Evolutionary conservation across 345 rosid genomes (phyloP).

Genomic region (Salix purpurea): DNA sequence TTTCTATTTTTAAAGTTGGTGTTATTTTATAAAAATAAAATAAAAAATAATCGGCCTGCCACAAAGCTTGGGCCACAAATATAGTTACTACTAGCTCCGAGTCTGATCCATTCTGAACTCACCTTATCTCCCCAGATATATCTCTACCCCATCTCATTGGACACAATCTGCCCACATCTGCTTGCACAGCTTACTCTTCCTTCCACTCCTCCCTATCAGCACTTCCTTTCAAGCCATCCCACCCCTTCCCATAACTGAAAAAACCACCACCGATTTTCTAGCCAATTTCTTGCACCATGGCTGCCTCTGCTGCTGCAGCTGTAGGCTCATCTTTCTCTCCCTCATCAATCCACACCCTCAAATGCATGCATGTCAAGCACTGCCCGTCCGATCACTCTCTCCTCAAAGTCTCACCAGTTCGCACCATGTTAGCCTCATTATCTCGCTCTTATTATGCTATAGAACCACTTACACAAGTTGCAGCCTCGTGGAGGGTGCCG

Average conservation of each 20-base stretch:
- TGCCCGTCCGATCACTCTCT: slow-evolving; percentile 8
- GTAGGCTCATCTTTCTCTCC: slow-evolving; percentile 38
- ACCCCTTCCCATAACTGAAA: slow-evolving; percentile 7
- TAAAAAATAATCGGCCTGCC: too few species aligned
- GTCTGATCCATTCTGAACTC: slow-evolving; percentile 9
- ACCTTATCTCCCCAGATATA: slow-evolving; percentile 3
- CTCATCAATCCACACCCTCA: slow-evolving; percentile 36
- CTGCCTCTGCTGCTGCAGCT: slow-evolving; percentile 46
- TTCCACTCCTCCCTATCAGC: neutral
- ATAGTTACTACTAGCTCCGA: neutral
- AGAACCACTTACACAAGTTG: slow-evolving; percentile 6
- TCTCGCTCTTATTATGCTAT: slow-evolving; percentile 8
- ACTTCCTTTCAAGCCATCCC: neutral
- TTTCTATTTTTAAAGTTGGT: neutral
- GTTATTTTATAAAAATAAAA: too few species aligned
- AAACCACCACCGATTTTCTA: slow-evolving; percentile 13
- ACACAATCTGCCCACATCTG: slow-evolving; percentile 37
- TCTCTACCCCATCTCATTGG: slow-evolving; percentile 18
- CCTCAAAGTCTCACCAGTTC: slow-evolving; percentile 16
- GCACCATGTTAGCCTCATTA: neutral
- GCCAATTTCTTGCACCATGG: slow-evolving; percentile 15
- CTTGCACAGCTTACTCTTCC: neutral
- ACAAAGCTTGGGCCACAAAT: neutral
- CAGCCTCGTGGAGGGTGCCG: slow-evolving; percentile 26
- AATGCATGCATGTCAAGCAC: slow-evolving; percentile 33